Evolutionary conservation across 306 rosid genomes (phyloP).

Genomic region (Adenanthera pavonina): DNA sequence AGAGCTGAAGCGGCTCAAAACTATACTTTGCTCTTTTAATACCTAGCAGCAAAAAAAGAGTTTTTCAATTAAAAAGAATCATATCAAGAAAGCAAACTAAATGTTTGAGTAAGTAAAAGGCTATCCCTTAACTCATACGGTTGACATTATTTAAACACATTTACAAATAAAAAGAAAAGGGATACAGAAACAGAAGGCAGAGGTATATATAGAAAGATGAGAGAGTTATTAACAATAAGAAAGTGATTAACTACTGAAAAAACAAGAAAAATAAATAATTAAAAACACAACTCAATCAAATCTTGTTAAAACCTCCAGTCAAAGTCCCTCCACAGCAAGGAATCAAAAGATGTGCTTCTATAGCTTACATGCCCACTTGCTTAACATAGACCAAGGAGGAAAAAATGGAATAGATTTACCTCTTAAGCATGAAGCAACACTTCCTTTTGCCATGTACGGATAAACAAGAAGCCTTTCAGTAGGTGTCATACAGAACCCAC

Average conservation of each 20-base stretch:
- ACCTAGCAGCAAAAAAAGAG: not conserved
- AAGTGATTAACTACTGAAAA: not conserved
- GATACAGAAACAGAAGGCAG: not conserved
- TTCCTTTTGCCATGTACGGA: slow-evolving; percentile 99
- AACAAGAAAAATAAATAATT: not conserved
- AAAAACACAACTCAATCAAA: not conserved
- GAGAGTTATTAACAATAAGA: not conserved
- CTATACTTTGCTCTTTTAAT: not conserved
- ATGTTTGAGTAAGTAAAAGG: not conserved
- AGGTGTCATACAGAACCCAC: slow-evolving; percentile 99
- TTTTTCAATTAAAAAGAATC: not conserved
- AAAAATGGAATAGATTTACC: slow-evolving; percentile 56
- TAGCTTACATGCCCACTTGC: not conserved
- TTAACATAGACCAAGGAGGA: not conserved
- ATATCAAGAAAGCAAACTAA: not conserved
- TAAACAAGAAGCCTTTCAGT: slow-evolving; percentile 96
- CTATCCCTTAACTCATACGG: not conserved
- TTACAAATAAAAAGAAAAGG: not conserved
- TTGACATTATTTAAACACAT: not conserved
- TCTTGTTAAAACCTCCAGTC: not conserved
- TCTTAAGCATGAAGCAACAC: slow-evolving; percentile 98
- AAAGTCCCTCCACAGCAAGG: not conserved
- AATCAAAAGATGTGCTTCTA: not conserved
- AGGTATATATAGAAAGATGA: not conserved
- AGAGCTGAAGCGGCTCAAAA: not conserved